Evolutionary conservation across 148 eudicot species (phyloP).

Genomic region (Rhododendron kiyosumense): DNA sequence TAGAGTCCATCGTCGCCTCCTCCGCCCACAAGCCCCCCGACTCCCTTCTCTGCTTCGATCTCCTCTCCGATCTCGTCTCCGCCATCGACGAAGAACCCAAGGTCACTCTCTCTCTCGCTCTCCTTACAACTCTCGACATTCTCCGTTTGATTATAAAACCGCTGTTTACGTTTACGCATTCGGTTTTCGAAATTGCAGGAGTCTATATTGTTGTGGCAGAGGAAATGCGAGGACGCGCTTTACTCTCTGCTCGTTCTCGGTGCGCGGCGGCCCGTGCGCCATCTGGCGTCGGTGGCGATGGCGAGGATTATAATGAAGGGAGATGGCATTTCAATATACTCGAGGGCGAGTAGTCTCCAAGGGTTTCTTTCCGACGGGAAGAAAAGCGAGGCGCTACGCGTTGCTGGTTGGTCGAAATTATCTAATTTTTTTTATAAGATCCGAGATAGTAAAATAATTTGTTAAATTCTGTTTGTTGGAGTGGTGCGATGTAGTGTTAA

Average conservation of each 20-base stretch:
- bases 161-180: too few relatives aligned
- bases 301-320: slow-evolving; percentile 77
- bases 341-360: slow-evolving; percentile 89
- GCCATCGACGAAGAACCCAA: slow-evolving; percentile 79
- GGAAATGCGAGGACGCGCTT: slow-evolving; percentile 94
- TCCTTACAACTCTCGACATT: background rate
- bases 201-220: slow-evolving; percentile 69
- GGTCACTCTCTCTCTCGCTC: slow-evolving; percentile 31
- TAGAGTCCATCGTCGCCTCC: slow-evolving; percentile 85
- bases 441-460: too few relatives aligned
- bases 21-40: slow-evolving; percentile 79
- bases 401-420: slow-evolving; percentile 62
- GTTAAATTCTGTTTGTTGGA: background rate
- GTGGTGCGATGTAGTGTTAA: background rate
- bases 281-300: slow-evolving; percentile 90
- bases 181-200: slow-evolving; percentile 41
- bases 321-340: slow-evolving; percentile 89
- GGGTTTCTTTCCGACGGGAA: slow-evolving; percentile 92
- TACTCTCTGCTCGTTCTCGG: slow-evolving; percentile 78
- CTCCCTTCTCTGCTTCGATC: slow-evolving; percentile 90
- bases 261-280: slow-evolving; percentile 88
- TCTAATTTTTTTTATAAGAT: background rate
- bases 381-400: slow-evolving; percentile 73
- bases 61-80: slow-evolving; percentile 88
- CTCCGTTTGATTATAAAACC: background rate